Evolutionary conservation across 768 basidiomycete species (phyloP), one percentile per base, ranked within the genome.

Genomic region (Boletellus ananas): DNA sequence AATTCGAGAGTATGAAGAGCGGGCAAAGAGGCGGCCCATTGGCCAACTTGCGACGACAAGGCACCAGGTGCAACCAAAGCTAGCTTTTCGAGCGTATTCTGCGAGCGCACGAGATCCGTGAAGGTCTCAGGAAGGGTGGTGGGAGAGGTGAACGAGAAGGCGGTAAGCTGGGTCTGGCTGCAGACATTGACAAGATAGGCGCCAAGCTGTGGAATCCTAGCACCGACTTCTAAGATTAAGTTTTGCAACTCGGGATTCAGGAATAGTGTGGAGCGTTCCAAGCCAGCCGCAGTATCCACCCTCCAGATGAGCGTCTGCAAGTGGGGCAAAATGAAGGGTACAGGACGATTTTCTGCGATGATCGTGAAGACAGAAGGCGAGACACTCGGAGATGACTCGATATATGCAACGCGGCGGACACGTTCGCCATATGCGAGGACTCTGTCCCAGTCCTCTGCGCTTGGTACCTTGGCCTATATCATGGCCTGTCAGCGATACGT

Each of bases 51-150:
- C n/a, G 86, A 68, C 0, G 82, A 75, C 34, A 90, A 66, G 23
- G 85, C 84, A n/a, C 85, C 86, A 1, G 88, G 87, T 29, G 86
- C 88, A 39, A 84, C 79, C 36, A 90, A 73, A 31, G 75, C 67
- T 13, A 90, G 64, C 59, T 74, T 83, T 63, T 87, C 83, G 36
- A 90, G 68, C 3, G 64, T 69, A 51, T 76, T 71, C 64, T 89
- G 85, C 37, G 75, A 73, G 38, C 72, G 70, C 35, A 90, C 70
- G 47, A 86, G 74, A 50, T 84, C 81, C 34, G 84, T 81, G 66
- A 90, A 85, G 8, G 78, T 72, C 48, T 87, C 85, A 6, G 88
- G 87, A 34, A 90, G 74, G 54, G 76, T 78, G 20, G 80, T 83
- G 11, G 85, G 79, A 14, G 85, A 84, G 45, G 76, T 78, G 70